phyloP scores from a whole-genome alignment of 164 flowering plant genomes.

The Aristolochia contorta region DNA sequence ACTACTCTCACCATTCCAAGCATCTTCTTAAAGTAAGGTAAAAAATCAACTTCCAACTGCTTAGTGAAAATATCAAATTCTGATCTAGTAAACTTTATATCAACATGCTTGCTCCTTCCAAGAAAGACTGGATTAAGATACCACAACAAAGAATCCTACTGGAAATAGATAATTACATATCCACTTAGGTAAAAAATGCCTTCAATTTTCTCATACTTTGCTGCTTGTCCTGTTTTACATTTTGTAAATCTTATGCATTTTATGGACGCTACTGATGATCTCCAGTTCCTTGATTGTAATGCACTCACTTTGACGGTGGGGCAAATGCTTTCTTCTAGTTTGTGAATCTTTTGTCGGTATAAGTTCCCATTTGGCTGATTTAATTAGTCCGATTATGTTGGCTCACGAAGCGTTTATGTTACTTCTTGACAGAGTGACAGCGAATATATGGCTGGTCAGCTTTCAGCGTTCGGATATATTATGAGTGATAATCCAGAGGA shows the following conservation, averaged over 20 bases:
- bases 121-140: too few species aligned
- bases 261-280: background rate
- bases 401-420: background rate
- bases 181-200: background rate
- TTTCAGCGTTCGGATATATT: constrained; percentile 87
- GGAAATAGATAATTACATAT: too few species aligned
- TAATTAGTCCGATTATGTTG: background rate
- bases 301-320: too few species aligned
- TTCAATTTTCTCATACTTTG: background rate
- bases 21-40: too few species aligned
- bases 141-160: too few species aligned
- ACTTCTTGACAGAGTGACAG: constrained; percentile 77
- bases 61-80: too few species aligned
- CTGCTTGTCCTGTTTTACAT: background rate
- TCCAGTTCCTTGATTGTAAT: background rate
- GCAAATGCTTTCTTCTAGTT: background rate
- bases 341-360: background rate
- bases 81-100: too few species aligned
- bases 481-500: constrained; percentile 74
- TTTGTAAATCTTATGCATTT: background rate
- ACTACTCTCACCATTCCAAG: too few species aligned
- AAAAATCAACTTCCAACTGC: too few species aligned
- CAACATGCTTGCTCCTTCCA: too few species aligned
- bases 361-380: background rate
- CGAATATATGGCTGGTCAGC: constrained; percentile 99